These are phyloP conservation scores for Saturnispora besseyi DNA, from an alignment of 805 yeast species.

Conservation along the genomic window DNA sequence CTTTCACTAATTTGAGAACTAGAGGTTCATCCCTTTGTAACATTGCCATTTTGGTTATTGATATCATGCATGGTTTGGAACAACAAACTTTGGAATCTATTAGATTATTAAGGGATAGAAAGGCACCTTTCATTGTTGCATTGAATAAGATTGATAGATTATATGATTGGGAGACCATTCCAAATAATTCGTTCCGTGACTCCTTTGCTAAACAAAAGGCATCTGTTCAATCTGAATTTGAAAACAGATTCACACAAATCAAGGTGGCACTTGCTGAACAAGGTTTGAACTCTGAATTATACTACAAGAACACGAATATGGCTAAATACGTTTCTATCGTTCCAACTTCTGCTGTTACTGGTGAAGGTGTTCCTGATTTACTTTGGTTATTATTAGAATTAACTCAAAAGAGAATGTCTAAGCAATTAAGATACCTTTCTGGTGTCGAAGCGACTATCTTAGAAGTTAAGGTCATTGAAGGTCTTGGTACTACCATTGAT, in stretches of 20 bases:
- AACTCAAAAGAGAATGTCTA: slow-evolving; percentile 98
- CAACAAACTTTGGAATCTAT: slow-evolving; percentile 96
- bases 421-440: slow-evolving; percentile 92
- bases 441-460: slow-evolving; percentile 91
- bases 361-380: slow-evolving; percentile 99
- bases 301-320: slow-evolving; percentile 90
- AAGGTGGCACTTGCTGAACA: slow-evolving; percentile 93
- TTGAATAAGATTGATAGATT: slow-evolving; percentile 95
- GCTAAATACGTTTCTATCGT: slow-evolving; percentile 91
- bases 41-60: slow-evolving; percentile 96
- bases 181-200: slow-evolving; percentile 94
- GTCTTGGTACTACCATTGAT: slow-evolving; percentile 97
- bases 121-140: slow-evolving; percentile 97
- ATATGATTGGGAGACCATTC: slow-evolving; percentile 85
- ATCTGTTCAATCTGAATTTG: slow-evolving; percentile 87
- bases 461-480: slow-evolving; percentile 97
- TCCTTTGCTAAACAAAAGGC: slow-evolving; percentile 74
- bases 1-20: slow-evolving; percentile 92
- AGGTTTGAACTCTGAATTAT: slow-evolving; percentile 94
- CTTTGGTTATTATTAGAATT: slow-evolving; percentile 90
- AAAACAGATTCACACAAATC: slow-evolving; percentile 75
- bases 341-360: slow-evolving; percentile 98
- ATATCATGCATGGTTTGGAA: slow-evolving; percentile 98
- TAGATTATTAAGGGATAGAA: slow-evolving; percentile 84
- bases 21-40: slow-evolving; percentile 99